These are phyloP conservation scores for Steccherinum ochraceum DNA, from an alignment of 768 basidiomycete genomes.

Conservation along the genomic window DNA sequence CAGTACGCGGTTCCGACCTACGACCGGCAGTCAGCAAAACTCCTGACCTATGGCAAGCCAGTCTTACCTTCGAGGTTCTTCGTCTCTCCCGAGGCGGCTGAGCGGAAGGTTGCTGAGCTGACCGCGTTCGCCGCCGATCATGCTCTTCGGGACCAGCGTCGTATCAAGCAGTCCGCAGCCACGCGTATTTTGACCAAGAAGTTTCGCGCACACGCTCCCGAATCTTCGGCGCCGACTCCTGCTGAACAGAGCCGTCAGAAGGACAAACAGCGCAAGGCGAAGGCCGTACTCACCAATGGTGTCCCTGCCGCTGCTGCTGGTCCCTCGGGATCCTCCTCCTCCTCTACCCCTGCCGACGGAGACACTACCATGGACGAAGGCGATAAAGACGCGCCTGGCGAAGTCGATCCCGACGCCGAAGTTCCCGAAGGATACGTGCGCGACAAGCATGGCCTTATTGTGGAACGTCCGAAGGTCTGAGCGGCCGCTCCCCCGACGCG, in stretches of 20 bases:
- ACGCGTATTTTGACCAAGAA: background rate
- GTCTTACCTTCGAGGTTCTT: background rate
- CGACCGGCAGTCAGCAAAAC: background rate
- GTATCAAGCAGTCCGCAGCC: background rate
- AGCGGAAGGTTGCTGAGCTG: background rate
- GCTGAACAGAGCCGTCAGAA: background rate
- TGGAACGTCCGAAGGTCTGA: background rate
- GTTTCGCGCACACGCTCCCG: background rate
- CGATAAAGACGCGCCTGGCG: no score
- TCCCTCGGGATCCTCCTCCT: background rate
- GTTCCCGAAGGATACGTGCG: background rate
- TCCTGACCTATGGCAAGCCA: background rate
- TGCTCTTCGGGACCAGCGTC: no score
- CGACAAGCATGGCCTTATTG: background rate
- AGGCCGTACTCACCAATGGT: background rate
- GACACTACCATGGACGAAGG: no score
- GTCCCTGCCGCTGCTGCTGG: background rate
- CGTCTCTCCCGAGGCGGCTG: no score
- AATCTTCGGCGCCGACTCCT: background rate
- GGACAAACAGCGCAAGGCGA: background rate
- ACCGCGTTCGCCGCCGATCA: background rate
- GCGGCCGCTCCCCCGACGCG: background rate
- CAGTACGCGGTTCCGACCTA: background rate
- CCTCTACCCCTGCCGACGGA: no score
- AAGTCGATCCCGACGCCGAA: background rate